These are phyloP conservation scores for Cladorrhinum sp. DNA, from an alignment of 2,329 filamentous ascomycete species.

Conservation along the genomic window DNA sequence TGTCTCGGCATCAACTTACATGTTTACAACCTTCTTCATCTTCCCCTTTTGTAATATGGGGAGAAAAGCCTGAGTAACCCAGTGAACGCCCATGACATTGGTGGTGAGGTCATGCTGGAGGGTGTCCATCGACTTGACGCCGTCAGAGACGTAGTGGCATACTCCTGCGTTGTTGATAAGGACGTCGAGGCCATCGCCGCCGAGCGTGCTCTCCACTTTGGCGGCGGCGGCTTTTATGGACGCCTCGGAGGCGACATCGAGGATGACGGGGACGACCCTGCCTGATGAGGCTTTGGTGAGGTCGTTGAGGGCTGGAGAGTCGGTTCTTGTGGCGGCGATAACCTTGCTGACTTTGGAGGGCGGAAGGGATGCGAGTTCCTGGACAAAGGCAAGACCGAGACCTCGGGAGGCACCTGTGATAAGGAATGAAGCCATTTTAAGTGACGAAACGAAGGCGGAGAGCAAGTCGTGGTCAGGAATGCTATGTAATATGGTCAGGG, in stretches of 20 bases:
- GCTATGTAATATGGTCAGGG: too few species aligned
- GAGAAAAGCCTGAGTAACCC: constrained; percentile 8
- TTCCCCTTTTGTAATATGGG: constrained; percentile 8
- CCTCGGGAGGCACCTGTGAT: constrained; percentile 12
- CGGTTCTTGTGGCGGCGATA: constrained; percentile 40
- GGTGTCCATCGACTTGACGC: constrained; percentile 13
- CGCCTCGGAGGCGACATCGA: constrained; percentile 36
- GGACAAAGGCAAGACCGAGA: constrained; percentile 9
- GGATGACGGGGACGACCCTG: constrained; percentile 35
- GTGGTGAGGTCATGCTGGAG: constrained; percentile 32
- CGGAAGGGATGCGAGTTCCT: constrained; percentile 7
- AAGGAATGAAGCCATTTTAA: constrained; percentile 13
- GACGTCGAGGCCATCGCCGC: constrained; percentile 42
- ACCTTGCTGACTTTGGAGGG: constrained; percentile 32
- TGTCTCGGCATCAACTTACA: too few species aligned
- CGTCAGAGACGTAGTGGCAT: constrained; percentile 25
- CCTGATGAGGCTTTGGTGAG: constrained; percentile 34
- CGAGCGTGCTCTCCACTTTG: constrained; percentile 30
- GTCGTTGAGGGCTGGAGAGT: constrained; percentile 34
- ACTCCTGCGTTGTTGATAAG: constrained; percentile 26
- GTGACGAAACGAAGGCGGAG: too few species aligned
- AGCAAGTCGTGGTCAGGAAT: too few species aligned
- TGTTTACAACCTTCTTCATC: constrained; percentile 43
- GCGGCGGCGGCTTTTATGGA: constrained; percentile 36
- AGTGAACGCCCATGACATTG: constrained; percentile 22